A percentile compares a stretch with the other conserved stretches of the same genome.
Conservation (phyloP, 176 grass and related monocot species). For the Cymbopogon citratus region DNA sequence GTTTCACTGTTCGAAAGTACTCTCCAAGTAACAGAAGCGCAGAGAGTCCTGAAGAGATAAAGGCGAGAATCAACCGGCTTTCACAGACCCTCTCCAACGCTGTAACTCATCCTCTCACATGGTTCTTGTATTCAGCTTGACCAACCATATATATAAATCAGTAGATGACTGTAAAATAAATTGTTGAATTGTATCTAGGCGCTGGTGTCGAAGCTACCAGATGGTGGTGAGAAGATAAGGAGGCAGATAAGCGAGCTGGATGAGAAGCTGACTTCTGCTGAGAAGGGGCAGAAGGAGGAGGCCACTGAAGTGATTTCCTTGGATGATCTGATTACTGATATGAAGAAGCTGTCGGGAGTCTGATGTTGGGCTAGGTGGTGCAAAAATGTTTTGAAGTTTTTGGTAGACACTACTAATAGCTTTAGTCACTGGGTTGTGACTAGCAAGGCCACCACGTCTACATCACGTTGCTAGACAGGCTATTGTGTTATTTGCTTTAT, state of each 20-base stretch:
- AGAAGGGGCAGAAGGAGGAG: background rate
- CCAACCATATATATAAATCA: background rate
- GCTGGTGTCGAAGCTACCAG: conserved; percentile 49
- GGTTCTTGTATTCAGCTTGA: background rate
- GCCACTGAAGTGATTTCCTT: conserved; percentile 39
- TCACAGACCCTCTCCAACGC: conserved; percentile 47
- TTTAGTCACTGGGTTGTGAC: conserved; percentile 27
- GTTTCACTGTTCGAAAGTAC: conserved; percentile 51
- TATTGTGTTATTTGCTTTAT: background rate
- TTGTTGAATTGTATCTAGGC: conserved; percentile 12
- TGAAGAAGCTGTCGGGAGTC: background rate
- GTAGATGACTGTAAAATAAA: background rate
- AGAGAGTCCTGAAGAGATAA: conserved; percentile 63
- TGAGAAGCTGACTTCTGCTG: conserved; percentile 35
- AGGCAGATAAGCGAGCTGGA: conserved; percentile 52
- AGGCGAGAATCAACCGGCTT: conserved; percentile 53
- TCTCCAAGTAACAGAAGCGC: conserved; percentile 10
- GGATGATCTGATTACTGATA: conserved; percentile 36
- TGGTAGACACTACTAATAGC: background rate
- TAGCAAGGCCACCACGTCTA: background rate
- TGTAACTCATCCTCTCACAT: conserved; percentile 11
- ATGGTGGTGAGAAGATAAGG: conserved; percentile 47
- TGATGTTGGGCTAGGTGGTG: background rate
- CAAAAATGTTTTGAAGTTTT: background rate
- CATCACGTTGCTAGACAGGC: background rate